Evolutionary conservation across 139 green algal genomes (phyloP).

Genomic region (Coccomyxa sp.): DNA sequence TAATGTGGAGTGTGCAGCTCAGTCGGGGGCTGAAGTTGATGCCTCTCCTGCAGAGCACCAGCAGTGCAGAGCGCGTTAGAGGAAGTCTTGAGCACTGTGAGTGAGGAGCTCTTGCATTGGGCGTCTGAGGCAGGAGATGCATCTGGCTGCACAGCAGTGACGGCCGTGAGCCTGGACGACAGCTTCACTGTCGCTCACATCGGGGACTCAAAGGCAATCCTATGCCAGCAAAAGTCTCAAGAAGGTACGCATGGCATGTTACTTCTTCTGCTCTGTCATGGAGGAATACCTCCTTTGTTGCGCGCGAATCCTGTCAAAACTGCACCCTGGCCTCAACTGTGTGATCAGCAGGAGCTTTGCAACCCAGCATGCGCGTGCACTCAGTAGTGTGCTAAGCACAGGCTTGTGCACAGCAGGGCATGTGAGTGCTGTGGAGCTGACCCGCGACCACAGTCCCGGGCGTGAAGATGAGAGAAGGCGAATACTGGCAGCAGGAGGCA

Average conservation of each 20-base stretch:
- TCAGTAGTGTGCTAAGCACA: not conserved
- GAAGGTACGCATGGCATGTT: not conserved
- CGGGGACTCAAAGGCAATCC: slow-evolving; percentile 38
- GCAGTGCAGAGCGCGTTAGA: not conserved
- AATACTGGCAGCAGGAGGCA: slow-evolving; percentile 21
- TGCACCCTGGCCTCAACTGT: not conserved
- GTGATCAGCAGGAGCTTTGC: not conserved
- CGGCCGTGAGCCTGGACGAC: slow-evolving; percentile 21
- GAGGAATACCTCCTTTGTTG: not conserved
- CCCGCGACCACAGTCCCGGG: slow-evolving; percentile 18
- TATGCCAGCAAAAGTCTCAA: slow-evolving; percentile 26
- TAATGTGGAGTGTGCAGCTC: not conserved
- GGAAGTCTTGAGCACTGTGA: not conserved
- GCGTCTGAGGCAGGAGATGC: not conserved
- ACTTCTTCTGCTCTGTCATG: not conserved
- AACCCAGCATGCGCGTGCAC: not conserved
- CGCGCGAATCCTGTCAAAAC: not conserved
- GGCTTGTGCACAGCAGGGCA: not conserved
- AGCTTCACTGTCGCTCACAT: slow-evolving; percentile 32
- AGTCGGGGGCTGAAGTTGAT: not conserved
- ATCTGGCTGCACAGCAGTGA: slow-evolving; percentile 39
- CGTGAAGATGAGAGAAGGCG: slow-evolving; percentile 24
- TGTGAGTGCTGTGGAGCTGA: slow-evolving; percentile 10
- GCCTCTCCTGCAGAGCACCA: not conserved
- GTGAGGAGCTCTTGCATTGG: slow-evolving; percentile 2